These are phyloP conservation scores for Neurospora discreta DNA, from an alignment of 495 filamentous ascomycete species.

Conservation along the genomic window DNA sequence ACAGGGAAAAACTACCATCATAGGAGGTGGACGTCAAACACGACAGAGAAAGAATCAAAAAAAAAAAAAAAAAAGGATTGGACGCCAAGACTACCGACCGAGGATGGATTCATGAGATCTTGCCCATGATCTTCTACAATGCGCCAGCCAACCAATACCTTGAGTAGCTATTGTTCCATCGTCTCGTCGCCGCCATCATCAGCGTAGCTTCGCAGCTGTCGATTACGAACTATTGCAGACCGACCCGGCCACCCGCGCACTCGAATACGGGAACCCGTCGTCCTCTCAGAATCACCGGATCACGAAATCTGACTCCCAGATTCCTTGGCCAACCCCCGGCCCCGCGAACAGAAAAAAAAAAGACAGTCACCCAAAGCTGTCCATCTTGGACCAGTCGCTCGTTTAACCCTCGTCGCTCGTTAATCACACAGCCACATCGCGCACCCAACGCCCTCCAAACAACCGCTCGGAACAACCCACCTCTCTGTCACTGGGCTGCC, in stretches of 20 bases:
- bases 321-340: not conserved
- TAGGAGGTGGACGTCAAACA: not conserved
- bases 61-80: not conserved
- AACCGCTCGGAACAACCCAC: not conserved
- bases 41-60: not conserved
- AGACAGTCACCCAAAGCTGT: not conserved
- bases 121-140: not conserved
- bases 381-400: not conserved
- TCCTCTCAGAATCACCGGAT: not conserved
- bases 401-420: not conserved
- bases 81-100: not conserved
- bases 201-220: not conserved
- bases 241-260: not conserved
- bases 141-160: not conserved
- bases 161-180: not conserved
- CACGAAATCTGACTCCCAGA: not conserved
- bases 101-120: not conserved
- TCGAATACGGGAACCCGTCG: not conserved
- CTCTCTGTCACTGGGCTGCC: conserved; percentile 4
- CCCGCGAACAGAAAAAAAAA: not conserved
- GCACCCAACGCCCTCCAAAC: not conserved
- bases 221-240: not conserved
- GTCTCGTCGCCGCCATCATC: not conserved
- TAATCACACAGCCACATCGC: not conserved
- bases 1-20: not conserved